Conservation (phyloP, 257 asterid genomes). For the Schizonepeta tenuifolia region DNA sequence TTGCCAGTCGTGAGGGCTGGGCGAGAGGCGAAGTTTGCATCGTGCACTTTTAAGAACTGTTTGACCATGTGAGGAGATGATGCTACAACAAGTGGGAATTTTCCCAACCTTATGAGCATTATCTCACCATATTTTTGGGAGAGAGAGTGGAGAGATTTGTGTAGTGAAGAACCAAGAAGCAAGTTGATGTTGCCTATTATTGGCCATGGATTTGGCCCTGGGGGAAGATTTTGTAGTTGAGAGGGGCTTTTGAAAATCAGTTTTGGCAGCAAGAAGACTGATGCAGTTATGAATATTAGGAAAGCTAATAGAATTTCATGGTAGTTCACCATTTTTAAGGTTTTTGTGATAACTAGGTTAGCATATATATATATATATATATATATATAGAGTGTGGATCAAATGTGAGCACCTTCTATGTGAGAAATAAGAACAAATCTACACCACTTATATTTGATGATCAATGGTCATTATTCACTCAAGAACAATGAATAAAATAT, state of each 20-base stretch:
- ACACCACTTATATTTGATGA: too few relatives aligned
- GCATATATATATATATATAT: too few relatives aligned
- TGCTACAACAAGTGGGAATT: conserved; percentile 41
- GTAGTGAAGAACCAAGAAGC: conserved; percentile 48
- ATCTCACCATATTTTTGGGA: conserved; percentile 51
- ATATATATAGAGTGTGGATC: too few relatives aligned
- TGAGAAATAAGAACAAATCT: too few relatives aligned
- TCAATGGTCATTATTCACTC: too few relatives aligned
- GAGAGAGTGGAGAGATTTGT: conserved; percentile 36
- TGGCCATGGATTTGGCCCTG: conserved; percentile 34
- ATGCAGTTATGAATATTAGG: not conserved
- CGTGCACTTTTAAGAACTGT: conserved; percentile 43
- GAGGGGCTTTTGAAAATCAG: not conserved
- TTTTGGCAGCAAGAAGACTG: not conserved
- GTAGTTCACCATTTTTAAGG: conserved; percentile 17
- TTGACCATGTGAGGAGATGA: conserved; percentile 57
- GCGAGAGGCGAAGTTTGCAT: conserved; percentile 42
- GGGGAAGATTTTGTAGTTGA: not conserved
- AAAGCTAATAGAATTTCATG: not conserved
- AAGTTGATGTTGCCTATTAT: conserved; percentile 27
- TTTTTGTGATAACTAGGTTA: not conserved
- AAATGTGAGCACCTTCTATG: too few relatives aligned
- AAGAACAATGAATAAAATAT: too few relatives aligned
- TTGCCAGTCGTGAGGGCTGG: conserved; percentile 47
- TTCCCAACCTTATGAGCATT: conserved; percentile 50